These are phyloP conservation scores for Eimeria acervulina DNA, from an alignment of 169 alveolate genomes.

Conservation along the genomic window DNA sequence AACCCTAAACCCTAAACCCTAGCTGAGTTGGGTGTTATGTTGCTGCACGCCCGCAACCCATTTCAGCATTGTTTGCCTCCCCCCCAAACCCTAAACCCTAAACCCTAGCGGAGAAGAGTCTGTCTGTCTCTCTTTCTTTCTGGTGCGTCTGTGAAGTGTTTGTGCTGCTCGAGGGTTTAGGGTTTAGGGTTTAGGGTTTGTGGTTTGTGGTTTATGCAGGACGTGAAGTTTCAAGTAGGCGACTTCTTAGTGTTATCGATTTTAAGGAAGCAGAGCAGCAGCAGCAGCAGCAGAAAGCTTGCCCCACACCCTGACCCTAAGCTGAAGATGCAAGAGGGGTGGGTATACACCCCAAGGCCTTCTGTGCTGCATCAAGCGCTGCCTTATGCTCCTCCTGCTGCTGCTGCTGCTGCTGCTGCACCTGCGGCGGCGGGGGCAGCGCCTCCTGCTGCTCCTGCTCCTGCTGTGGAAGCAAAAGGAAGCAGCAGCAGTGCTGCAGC, in stretches of 20 bases:
- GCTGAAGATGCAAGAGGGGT: constrained; percentile 41
- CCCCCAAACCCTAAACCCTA: too few species aligned
- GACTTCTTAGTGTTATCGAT: constrained; percentile 77
- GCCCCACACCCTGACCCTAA: constrained; percentile 6
- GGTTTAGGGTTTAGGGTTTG: neutral
- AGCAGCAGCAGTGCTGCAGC: constrained; percentile 19
- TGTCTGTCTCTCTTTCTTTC: too few species aligned
- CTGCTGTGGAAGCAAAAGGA: constrained; percentile 15
- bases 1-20: neutral
- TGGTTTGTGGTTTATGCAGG: constrained; percentile 10
- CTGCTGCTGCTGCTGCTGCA: neutral
- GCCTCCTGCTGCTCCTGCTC: neutral
- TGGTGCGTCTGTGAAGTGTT: too few species aligned
- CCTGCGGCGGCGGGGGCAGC: neutral
- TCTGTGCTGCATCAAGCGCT: neutral
- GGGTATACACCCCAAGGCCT: constrained; percentile 7
- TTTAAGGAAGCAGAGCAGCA: constrained; percentile 9
- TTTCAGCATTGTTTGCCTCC: too few species aligned
- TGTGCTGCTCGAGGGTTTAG: constrained; percentile 1
- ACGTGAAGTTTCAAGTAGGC: constrained; percentile 80
- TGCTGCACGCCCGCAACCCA: too few species aligned
- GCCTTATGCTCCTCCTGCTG: neutral
- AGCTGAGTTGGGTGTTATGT: neutral
- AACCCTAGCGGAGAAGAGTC: too few species aligned
- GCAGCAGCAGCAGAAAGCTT: neutral